Conservation (phyloP, 1,284 basidiomycete genomes). For the Tremellales sp. region DNA sequence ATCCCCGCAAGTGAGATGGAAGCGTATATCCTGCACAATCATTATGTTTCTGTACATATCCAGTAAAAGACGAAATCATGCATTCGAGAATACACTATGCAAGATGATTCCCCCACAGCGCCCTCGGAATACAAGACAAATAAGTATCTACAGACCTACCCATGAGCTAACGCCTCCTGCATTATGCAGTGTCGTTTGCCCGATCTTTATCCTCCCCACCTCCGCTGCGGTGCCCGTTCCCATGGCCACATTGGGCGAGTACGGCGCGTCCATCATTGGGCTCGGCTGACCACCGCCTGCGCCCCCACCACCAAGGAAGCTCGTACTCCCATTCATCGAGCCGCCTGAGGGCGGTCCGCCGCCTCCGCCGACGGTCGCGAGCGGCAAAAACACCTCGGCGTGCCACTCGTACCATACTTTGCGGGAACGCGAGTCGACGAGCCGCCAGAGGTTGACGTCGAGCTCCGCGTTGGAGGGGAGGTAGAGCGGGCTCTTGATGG, state of each 20-base stretch:
- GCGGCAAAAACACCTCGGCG: constrained; percentile 80
- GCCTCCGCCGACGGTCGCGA: constrained; percentile 24
- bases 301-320: constrained; percentile 8
- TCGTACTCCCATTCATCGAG: constrained; percentile 9
- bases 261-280: constrained; percentile 53
- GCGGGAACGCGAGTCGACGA: constrained; percentile 67
- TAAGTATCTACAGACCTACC: constrained; percentile 64
- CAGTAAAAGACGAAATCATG: no score
- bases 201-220: constrained; percentile 68
- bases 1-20: no score
- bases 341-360: constrained; percentile 16
- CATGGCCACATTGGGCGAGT: constrained; percentile 19
- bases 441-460: constrained; percentile 89
- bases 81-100: neutral
- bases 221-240: constrained; percentile 9
- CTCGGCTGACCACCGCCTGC: constrained; percentile 16
- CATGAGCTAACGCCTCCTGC: constrained; percentile 83
- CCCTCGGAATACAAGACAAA: neutral
- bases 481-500: constrained; percentile 89
- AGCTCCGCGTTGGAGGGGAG: constrained; percentile 88
- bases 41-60: no score
- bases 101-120: neutral
- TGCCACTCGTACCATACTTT: constrained; percentile 98
- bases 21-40: no score
- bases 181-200: constrained; percentile 87